A percentile compares a stretch with the other conserved stretches of the same genome.
Evolutionary conservation across 2,329 filamentous ascomycete genomes (phyloP).

Genomic region (Paecilomyces sp.): DNA sequence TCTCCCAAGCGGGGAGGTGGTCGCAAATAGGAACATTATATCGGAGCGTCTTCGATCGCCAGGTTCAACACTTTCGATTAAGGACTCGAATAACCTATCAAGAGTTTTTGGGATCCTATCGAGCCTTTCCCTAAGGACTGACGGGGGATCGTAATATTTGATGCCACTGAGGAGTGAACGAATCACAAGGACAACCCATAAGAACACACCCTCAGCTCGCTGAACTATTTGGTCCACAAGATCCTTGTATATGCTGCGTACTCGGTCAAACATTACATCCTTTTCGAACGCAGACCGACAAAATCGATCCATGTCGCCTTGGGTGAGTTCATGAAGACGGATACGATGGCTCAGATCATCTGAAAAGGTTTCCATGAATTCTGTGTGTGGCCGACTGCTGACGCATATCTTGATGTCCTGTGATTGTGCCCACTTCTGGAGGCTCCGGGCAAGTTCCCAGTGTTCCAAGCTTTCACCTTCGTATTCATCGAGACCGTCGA

Average conservation of each 20-base stretch:
- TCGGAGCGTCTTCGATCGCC: slow-evolving; percentile 4
- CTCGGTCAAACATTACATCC: slow-evolving; percentile 2
- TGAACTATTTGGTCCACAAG: slow-evolving; percentile 1
- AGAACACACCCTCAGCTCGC: slow-evolving; percentile 16
- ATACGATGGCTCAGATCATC: neutral
- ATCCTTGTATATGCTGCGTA: neutral
- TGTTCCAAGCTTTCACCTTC: slow-evolving; percentile 9
- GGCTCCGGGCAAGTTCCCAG: slow-evolving; percentile 1
- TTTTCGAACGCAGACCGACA: slow-evolving; percentile 3
- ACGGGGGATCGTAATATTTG: slow-evolving; percentile 5
- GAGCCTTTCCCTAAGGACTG: slow-evolving; percentile 9
- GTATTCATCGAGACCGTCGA: slow-evolving; percentile 15
- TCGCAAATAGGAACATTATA: slow-evolving; percentile 4
- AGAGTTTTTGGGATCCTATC: slow-evolving; percentile 9
- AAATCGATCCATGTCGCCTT: slow-evolving; percentile 5
- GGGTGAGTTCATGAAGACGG: slow-evolving; percentile 3
- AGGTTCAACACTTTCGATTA: slow-evolving; percentile 9
- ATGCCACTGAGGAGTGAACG: slow-evolving; percentile 11
- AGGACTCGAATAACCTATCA: slow-evolving; percentile 12
- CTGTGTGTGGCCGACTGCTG: slow-evolving; percentile 5
- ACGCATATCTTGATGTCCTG: slow-evolving; percentile 6
- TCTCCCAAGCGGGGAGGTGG: neutral
- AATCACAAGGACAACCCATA: slow-evolving; percentile 17
- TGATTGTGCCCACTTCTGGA: slow-evolving; percentile 3
- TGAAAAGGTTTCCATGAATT: slow-evolving; percentile 4